A percentile compares a stretch with the other conserved stretches of the same genome.
Evolutionary conservation across 352 stramenopile species (phyloP).

Genomic region (Hyaloperonospora arabidopsidis): DNA sequence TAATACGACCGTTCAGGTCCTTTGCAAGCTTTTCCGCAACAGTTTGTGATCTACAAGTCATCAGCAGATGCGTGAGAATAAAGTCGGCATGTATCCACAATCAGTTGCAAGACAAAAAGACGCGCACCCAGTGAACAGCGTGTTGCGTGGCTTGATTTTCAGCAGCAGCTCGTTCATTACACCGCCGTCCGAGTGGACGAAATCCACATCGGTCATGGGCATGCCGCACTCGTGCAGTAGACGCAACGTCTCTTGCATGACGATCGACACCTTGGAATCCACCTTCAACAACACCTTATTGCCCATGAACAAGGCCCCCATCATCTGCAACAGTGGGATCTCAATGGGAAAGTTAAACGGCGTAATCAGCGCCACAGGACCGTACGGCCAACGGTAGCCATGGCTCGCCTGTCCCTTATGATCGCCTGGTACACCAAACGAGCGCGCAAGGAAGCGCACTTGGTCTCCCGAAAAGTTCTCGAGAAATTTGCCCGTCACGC

Average conservation of each 20-base stretch:
- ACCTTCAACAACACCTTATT: constrained; percentile 97
- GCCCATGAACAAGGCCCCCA: constrained; percentile 97
- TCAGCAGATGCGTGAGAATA: constrained; percentile 7
- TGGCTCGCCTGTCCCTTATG: constrained; percentile 92
- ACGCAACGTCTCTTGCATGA: constrained; percentile 97
- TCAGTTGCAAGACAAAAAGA: background rate
- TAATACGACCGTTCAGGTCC: constrained; percentile 88
- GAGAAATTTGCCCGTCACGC: constrained; percentile 93
- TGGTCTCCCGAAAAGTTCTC: constrained; percentile 97
- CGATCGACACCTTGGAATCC: constrained; percentile 92
- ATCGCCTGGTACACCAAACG: constrained; percentile 94
- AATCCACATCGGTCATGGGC: constrained; percentile 91
- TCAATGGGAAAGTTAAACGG: constrained; percentile 99
- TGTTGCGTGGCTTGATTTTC: constrained; percentile 91
- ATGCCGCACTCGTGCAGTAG: constrained; percentile 95
- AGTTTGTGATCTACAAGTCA: constrained; percentile 56
- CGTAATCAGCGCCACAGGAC: constrained; percentile 92
- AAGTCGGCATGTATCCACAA: background rate
- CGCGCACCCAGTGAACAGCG: constrained; percentile 93
- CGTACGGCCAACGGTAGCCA: constrained; percentile 95
- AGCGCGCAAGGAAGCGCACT: constrained; percentile 93
- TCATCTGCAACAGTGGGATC: constrained; percentile 98
- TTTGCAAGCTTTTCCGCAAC: constrained; percentile 91
- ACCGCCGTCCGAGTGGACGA: constrained; percentile 92
- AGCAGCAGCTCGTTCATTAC: constrained; percentile 94